Evolutionary conservation across 2,329 filamentous ascomycete genomes (phyloP), one percentile per base, ranked within the genome.

Genomic region (Zopfia rhizophila): DNA sequence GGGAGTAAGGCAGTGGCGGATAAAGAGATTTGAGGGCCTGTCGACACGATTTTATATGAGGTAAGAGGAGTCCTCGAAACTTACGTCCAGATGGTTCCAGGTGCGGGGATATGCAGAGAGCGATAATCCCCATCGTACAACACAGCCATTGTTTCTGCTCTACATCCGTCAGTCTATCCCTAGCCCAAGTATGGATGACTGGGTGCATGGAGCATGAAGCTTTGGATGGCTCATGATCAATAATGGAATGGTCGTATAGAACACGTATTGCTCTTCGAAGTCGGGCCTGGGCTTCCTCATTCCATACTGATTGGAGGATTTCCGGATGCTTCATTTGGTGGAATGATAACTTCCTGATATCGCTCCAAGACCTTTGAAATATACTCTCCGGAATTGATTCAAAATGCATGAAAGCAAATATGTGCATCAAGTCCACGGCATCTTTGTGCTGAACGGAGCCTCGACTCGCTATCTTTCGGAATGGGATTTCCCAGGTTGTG

Each of bases 151-250:
- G 60, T 29, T 63, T 63, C n/a, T 42, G 45, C 2, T 55, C 45
- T 16, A 22, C 48, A 41, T 60, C 54, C 14, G 54, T 18, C 3
- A 62, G 62, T 31, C 65, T 56, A 16, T 66, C 58, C 33, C 67
- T 55, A 12, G 60, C 66, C 67, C 66, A 71, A 13, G 41, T 57
- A 46, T 71, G 66, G 25, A 69, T 56, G 5, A 70, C 45, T 7
- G 63, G 65, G 48, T 71, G 65, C 54, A 69, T 62, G 10, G 61
- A 63, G 38, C 64, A 69, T 39, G 38, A 53, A 16, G 59, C 56
- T 18, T 49, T 48, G 7, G 28, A 27, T n/a, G 45, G 36, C 22
- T 61, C 49, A 33, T 61, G 45, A n/a, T 52, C 60, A 16, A 69
- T 51, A 18, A 68, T 51, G 6, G 61, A 66, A 28, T 60, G 37